Percentiles rank a stretch among this genome's conserved stretches.
Conservation (phyloP, 2,329 filamentous ascomycete species). For the Ophiostoma himal-ulmi region DNA sequence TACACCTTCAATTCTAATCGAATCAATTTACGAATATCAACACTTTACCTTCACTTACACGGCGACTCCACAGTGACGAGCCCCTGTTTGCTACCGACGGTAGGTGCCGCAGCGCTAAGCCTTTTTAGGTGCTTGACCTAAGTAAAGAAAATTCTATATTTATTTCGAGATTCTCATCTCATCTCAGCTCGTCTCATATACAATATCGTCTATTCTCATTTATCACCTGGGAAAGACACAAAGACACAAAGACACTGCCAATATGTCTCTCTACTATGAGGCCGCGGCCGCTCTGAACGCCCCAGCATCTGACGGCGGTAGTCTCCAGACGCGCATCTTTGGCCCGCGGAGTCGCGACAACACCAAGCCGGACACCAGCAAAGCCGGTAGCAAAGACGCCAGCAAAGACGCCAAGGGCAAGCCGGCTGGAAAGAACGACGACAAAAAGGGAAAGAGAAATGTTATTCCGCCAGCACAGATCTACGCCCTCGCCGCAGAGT, state of each 20-base stretch:
- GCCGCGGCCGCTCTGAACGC: conserved; percentile 67
- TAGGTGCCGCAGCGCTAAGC: not conserved
- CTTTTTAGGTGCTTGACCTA: not conserved
- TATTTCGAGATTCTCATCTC: not conserved
- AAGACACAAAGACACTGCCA: not conserved
- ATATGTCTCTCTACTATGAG: conserved; percentile 94
- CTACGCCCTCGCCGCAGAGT: conserved; percentile 80
- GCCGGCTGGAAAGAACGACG: not conserved
- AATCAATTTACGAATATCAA: not conserved
- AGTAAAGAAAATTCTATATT: not conserved
- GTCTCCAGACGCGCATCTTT: conserved; percentile 81
- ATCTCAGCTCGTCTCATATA: not conserved
- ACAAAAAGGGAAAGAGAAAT: not conserved
- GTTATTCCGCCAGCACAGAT: conserved; percentile 77
- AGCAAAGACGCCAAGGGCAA: conserved; percentile 10
- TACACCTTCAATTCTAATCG: not conserved
- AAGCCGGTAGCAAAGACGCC: not conserved
- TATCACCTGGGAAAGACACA: too few relatives aligned
- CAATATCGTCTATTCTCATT: not conserved
- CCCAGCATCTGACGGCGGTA: conserved; percentile 63
- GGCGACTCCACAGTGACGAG: not conserved
- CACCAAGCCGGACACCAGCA: not conserved
- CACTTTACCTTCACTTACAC: not conserved
- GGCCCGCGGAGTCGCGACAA: conserved; percentile 46
- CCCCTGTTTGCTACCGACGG: not conserved